A percentile compares a stretch with the other conserved stretches of the same genome.
Conservation (phyloP, 2,329 filamentous ascomycete genomes). For the Thelonectria discophora region DNA sequence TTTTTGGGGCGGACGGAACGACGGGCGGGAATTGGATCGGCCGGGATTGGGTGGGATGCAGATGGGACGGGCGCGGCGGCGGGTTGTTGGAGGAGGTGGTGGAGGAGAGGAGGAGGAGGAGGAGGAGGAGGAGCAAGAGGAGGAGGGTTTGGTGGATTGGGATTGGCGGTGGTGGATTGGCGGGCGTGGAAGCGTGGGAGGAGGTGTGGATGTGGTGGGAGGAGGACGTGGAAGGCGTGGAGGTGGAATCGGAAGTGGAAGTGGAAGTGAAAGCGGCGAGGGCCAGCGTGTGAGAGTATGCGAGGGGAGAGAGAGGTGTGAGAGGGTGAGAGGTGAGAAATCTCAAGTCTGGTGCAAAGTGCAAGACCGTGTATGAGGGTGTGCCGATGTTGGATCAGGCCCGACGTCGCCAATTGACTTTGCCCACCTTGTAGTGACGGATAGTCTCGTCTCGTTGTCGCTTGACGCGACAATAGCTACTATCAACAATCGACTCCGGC, state of each 20-base stretch:
- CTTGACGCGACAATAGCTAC: slow-evolving; percentile 6
- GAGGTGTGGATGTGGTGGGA: background rate
- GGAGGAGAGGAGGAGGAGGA: too few relatives aligned
- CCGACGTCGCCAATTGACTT: slow-evolving; percentile 4
- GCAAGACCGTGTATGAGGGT: too few relatives aligned
- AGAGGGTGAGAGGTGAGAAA: too few relatives aligned
- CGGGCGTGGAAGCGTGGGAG: background rate
- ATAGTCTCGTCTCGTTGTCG: slow-evolving; percentile 29
- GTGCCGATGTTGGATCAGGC: too few relatives aligned
- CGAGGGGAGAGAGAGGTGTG: too few relatives aligned
- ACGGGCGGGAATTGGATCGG: slow-evolving; percentile 25
- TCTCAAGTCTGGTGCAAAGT: too few relatives aligned
- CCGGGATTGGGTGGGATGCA: slow-evolving; percentile 21
- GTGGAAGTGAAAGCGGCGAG: slow-evolving; percentile 3
- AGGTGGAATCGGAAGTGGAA: slow-evolving; percentile 5
- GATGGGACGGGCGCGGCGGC: slow-evolving; percentile 1
- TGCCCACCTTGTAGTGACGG: background rate
- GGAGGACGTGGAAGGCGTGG: background rate
- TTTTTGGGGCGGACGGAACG: slow-evolving; percentile 7
- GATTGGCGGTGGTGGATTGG: background rate
- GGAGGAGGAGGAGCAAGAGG: too few relatives aligned
- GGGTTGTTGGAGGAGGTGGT: background rate
- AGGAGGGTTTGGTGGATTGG: too few relatives aligned
- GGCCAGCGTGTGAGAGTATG: too few relatives aligned
- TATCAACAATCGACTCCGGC: background rate